Percentiles rank a stretch among this genome's conserved stretches.
phyloP scores from a whole-genome alignment of 2,329 filamentous ascomycete species.

The Trichophyton schoenleinii region DNA sequence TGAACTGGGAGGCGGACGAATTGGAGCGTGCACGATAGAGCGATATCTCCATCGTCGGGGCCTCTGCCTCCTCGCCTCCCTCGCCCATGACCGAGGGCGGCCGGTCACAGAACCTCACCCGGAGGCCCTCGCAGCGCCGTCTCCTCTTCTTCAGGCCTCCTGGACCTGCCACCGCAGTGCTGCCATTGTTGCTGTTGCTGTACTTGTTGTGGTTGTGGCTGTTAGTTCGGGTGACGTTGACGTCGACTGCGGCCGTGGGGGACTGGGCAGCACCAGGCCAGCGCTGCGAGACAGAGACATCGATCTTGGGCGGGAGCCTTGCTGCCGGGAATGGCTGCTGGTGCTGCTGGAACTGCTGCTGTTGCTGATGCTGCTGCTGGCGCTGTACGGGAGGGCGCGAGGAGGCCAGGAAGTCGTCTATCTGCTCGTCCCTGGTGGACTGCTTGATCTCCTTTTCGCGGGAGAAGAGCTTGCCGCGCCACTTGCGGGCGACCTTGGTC shows the following conservation, averaged over 20 bases:
- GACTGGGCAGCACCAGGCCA: slow-evolving; percentile 23
- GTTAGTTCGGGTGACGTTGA: slow-evolving; percentile 6
- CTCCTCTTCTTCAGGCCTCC: slow-evolving; percentile 17
- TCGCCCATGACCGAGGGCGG: slow-evolving; percentile 75
- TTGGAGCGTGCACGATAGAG: slow-evolving; percentile 12
- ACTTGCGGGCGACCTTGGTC: slow-evolving; percentile 22
- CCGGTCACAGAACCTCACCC: slow-evolving; percentile 60
- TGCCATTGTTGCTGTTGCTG: neutral
- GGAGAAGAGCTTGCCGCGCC: slow-evolving; percentile 40
- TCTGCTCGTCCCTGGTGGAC: slow-evolving; percentile 31
- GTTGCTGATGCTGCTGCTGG: slow-evolving; percentile 9
- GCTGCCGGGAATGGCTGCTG: slow-evolving; percentile 14
- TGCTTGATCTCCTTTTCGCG: slow-evolving; percentile 27
- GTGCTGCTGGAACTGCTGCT: slow-evolving; percentile 4
- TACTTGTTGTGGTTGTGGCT: neutral
- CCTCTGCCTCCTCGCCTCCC: slow-evolving; percentile 74
- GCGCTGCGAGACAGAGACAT: slow-evolving; percentile 23
- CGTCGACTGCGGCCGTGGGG: slow-evolving; percentile 8
- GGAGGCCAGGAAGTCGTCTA: slow-evolving; percentile 47
- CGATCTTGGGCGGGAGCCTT: slow-evolving; percentile 22
- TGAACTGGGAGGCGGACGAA: slow-evolving; percentile 8
- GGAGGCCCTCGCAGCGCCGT: slow-evolving; percentile 51
- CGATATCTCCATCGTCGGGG: slow-evolving; percentile 55
- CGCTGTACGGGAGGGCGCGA: slow-evolving; percentile 6
- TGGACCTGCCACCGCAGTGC: slow-evolving; percentile 8